A percentile compares a stretch with the other conserved stretches of the same genome.
phyloP scores from a whole-genome alignment of 2,329 filamentous ascomycete genomes.

The Cytospora piceae region DNA sequence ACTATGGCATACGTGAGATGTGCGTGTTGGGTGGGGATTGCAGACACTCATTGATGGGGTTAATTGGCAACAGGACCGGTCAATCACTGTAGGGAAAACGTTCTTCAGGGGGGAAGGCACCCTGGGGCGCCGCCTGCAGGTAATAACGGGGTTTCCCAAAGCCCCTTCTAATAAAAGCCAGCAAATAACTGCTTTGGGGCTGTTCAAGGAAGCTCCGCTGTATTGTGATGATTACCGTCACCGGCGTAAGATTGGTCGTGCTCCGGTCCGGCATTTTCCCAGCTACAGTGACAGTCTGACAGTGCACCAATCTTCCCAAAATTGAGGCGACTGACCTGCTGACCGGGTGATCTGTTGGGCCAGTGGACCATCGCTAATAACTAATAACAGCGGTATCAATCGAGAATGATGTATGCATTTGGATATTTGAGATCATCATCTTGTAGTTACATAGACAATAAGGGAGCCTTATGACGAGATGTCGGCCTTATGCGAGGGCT shows the following conservation, averaged over 20 bases:
- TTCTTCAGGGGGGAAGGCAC: conserved; percentile 7
- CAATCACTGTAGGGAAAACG: conserved; percentile 5
- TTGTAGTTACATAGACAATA: not conserved
- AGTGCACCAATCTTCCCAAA: conserved; percentile 25
- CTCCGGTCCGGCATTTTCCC: conserved; percentile 28
- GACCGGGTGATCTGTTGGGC: not conserved
- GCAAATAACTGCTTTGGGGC: conserved; percentile 11
- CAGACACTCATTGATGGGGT: conserved; percentile 17
- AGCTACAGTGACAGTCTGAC: conserved; percentile 4
- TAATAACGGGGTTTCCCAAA: conserved; percentile 14
- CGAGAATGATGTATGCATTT: conserved; percentile 10
- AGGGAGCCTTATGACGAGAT: not conserved
- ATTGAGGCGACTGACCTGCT: conserved; percentile 19
- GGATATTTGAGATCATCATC: not conserved
- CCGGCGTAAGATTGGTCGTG: conserved; percentile 7
- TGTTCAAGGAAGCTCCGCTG: not conserved
- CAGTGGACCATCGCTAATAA: conserved; percentile 12
- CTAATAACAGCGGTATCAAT: conserved; percentile 10
- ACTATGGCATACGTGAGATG: conserved; percentile 14
- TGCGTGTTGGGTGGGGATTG: conserved; percentile 15
- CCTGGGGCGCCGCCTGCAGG: not conserved
- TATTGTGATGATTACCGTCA: not conserved
- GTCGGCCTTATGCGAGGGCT: not conserved
- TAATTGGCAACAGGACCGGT: conserved; percentile 12
- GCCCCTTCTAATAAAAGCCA: conserved; percentile 13